Conservation (phyloP, 345 rosid species). For the Aquilaria sinensis region DNA sequence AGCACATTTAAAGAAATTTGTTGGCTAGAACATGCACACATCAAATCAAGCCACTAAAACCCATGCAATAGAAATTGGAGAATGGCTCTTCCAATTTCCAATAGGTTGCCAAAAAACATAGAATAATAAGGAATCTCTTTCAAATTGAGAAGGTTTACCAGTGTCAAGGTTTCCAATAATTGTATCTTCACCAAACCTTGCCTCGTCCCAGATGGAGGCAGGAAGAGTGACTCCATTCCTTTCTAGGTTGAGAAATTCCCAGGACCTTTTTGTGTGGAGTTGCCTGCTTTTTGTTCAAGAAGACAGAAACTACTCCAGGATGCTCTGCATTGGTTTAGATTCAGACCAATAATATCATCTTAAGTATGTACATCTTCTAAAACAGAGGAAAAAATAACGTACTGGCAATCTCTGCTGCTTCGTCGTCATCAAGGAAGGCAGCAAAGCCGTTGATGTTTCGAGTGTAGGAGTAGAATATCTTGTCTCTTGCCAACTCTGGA, state of each 20-base stretch:
- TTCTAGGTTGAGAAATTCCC: constrained; percentile 56
- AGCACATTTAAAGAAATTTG: not conserved
- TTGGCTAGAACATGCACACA: constrained; percentile 1
- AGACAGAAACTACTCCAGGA: constrained; percentile 50
- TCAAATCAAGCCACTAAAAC: constrained; percentile 4
- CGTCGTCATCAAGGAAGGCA: constrained; percentile 46
- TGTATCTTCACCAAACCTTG: constrained; percentile 40
- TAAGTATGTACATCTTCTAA: not conserved
- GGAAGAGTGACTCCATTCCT: constrained; percentile 21
- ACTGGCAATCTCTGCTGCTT: constrained; percentile 55
- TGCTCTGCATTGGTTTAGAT: constrained; percentile 34
- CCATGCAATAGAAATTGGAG: not conserved
- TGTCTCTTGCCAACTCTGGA: constrained; percentile 37
- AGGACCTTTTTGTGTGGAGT: constrained; percentile 59
- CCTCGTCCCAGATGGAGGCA: constrained; percentile 37
- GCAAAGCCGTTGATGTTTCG: constrained; percentile 63
- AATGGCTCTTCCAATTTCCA: constrained; percentile 1
- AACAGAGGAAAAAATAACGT: constrained; percentile 5
- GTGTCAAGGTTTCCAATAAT: constrained; percentile 65
- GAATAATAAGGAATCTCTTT: no score
- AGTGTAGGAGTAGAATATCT: constrained; percentile 56
- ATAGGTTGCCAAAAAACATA: no score
- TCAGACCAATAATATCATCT: not conserved
- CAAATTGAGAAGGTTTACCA: constrained; percentile 17
- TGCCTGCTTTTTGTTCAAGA: constrained; percentile 40